A percentile compares a stretch with the other conserved stretches of the same genome.
Evolutionary conservation across 1,284 basidiomycete species (phyloP).

Genomic region (Earliella scabrosa): DNA sequence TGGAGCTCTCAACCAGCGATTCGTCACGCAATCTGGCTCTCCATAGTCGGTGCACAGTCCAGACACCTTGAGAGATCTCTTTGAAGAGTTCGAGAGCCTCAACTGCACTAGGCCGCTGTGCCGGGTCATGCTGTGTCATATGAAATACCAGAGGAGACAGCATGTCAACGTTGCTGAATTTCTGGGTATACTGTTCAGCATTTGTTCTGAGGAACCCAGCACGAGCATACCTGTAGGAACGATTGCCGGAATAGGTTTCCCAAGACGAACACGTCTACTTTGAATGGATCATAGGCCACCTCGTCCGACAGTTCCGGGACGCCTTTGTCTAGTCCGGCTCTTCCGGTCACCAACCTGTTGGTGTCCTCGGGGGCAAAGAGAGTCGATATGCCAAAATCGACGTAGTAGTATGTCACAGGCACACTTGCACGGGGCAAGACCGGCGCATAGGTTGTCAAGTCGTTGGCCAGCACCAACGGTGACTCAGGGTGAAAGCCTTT

Average conservation of each 20-base stretch:
- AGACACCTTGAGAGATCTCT: background rate
- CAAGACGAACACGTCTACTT: slow-evolving; percentile 31
- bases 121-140: background rate
- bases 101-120: background rate
- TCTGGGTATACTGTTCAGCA: no score
- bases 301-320: slow-evolving; percentile 30
- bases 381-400: slow-evolving; percentile 20
- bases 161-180: background rate
- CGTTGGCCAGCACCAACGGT: background rate
- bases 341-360: slow-evolving; percentile 12
- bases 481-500: background rate
- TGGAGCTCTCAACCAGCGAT: background rate
- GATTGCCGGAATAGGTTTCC: slow-evolving; percentile 22
- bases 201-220: no score
- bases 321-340: slow-evolving; percentile 23
- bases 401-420: background rate
- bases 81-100: background rate
- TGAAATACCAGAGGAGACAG: background rate
- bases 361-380: slow-evolving; percentile 10
- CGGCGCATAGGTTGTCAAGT: no score
- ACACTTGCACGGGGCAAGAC: background rate
- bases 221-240: background rate
- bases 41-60: background rate
- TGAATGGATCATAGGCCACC: slow-evolving; percentile 36
- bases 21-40: background rate